phyloP scores from a whole-genome alignment of 2,329 filamentous ascomycete species.

The Microdochium bolleyi region DNA sequence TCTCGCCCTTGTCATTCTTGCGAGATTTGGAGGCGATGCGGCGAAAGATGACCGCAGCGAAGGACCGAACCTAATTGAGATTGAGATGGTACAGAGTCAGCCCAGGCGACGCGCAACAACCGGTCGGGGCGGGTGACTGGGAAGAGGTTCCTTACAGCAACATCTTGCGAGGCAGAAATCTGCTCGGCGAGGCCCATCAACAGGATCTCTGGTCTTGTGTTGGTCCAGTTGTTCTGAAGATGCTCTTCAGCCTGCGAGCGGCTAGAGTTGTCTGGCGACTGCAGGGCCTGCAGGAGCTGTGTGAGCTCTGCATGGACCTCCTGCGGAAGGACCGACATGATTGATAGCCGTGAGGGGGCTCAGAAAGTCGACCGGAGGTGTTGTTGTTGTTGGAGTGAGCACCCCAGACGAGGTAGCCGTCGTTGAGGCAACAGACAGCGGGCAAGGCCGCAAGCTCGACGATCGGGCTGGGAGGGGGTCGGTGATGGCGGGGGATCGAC shows the following conservation, averaged over 20 bases:
- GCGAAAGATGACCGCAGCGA: constrained; percentile 88
- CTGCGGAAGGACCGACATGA: constrained; percentile 78
- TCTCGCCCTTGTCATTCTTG: constrained; percentile 65
- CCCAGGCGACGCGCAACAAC: neutral
- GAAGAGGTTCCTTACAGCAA: constrained; percentile 47
- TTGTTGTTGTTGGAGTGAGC: neutral
- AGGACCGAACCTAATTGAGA: constrained; percentile 68
- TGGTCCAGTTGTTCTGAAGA: constrained; percentile 84
- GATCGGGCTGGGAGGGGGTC: neutral
- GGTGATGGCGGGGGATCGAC: neutral
- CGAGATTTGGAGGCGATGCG: constrained; percentile 84
- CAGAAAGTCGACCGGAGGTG: neutral
- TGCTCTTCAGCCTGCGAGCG: constrained; percentile 85
- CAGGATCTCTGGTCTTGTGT: constrained; percentile 72
- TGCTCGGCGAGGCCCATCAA: constrained; percentile 94
- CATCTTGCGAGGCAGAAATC: constrained; percentile 68
- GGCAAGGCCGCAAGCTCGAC: neutral
- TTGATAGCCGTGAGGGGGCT: constrained; percentile 6
- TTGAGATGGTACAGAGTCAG: neutral
- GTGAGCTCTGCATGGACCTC: constrained; percentile 79
- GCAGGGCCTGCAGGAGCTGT: constrained; percentile 80
- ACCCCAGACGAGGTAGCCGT: neutral
- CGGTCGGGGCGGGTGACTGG: constrained; percentile 6
- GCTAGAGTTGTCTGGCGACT: constrained; percentile 80
- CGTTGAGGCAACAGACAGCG: neutral